Conservation (phyloP, 2,329 filamentous ascomycete species). For the Fusarium continuum region DNA sequence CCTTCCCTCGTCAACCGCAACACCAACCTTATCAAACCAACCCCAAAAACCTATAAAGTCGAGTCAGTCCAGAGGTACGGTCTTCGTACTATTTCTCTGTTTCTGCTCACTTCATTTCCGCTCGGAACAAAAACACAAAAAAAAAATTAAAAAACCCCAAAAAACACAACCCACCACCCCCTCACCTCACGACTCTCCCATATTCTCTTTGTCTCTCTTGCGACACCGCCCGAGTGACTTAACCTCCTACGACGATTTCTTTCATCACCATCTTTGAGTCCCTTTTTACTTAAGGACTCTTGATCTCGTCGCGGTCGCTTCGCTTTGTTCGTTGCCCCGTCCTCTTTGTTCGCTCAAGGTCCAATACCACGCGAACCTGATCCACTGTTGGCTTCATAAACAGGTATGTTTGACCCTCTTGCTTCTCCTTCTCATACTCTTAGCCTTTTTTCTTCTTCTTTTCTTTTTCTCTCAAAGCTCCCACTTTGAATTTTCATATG, state of each 20-base stretch:
- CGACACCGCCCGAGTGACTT: constrained; percentile 45
- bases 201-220: constrained; percentile 42
- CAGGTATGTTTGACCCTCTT: constrained; percentile 27
- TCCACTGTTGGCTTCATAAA: constrained; percentile 35
- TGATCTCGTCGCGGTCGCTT: constrained; percentile 33
- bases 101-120: constrained; percentile 63
- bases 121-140: constrained; percentile 64
- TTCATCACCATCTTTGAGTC: constrained; percentile 38
- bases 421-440: constrained; percentile 15
- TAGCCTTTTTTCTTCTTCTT: constrained; percentile 5
- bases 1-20: constrained; percentile 56
- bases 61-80: constrained; percentile 65
- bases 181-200: constrained; percentile 30
- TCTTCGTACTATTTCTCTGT: constrained; percentile 68
- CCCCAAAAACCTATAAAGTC: constrained; percentile 56
- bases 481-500: constrained; percentile 11
- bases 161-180: constrained; percentile 53
- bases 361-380: constrained; percentile 41
- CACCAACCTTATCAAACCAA: constrained; percentile 60
- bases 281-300: constrained; percentile 40
- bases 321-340: constrained; percentile 45
- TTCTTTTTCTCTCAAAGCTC: not conserved
- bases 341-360: constrained; percentile 44
- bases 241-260: constrained; percentile 25
- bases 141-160: constrained; percentile 68